Base-by-base conservation (phyloP, 176 grass and related monocot species). In the Oryza punctata region DNA sequence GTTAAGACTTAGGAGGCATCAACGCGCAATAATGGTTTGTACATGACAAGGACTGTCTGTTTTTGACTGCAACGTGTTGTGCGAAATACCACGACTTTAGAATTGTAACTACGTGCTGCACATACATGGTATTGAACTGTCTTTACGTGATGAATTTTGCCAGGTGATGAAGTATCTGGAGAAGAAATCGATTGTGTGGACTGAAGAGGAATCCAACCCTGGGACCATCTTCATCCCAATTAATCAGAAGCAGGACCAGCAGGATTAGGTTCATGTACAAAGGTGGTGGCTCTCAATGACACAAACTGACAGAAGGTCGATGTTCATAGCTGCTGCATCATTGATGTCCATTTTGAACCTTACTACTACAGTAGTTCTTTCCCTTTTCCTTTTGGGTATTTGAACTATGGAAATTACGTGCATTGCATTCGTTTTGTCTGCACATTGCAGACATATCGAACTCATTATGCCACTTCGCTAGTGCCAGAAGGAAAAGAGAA, bases 111-210 rank as follows among this genome's bases (percentile, higher is more conserved):
- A 45, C 50, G 32, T 82, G 40, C 30, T 64, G 57, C 49, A 72
- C 47, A 6, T 71, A 35, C 19, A 65, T 85, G 29, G 9, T 74
- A 7, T 4, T 38, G 13, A 46, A 54, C 50, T 26, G 28, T 50
- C 59, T 25, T 84, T 12, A 69, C 38, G 14, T 44, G 60, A 41
- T 66, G 10, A 80, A 46, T 78, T 11, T 76, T 35, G 28, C 13
- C 88, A 98, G 96, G 96, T 90, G 15, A 77, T 84, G 70, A 94
- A 84, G 74, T 85, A 91, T 90, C 68, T 98, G 54, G 85, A 98
- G 54, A 95, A 88, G 68, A 85, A 91, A 86, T 91, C 87, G 25
- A 57, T 95, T 59, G 26, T 87, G 21, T 98, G 93, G 93, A 90
- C 68, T 12, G 88, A 93, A 91, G 85, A 85, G 69, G 93, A 90